These are phyloP conservation scores for Fusarium cyanostomum DNA, from an alignment of 2,329 filamentous ascomycete genomes.

Conservation along the genomic window DNA sequence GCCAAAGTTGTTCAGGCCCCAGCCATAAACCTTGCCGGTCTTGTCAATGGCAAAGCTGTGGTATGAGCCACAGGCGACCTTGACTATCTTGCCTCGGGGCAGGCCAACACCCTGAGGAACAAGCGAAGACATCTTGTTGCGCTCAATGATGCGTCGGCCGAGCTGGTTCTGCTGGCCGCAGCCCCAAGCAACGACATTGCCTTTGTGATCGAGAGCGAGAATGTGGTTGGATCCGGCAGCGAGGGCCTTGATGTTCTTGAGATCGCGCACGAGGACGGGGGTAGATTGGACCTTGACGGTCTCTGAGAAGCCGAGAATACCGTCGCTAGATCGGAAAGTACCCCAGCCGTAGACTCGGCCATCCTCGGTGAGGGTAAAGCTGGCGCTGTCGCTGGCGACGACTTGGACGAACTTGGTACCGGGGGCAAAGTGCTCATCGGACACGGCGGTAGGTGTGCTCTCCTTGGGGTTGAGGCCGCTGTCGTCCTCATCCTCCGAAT, in stretches of 20 bases:
- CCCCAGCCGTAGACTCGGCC: conserved; percentile 86
- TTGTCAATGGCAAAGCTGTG: conserved; percentile 83
- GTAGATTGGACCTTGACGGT: conserved; percentile 59
- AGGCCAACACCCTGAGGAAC: conserved; percentile 66
- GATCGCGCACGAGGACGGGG: conserved; percentile 65
- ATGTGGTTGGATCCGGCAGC: conserved; percentile 76
- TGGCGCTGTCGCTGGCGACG: conserved; percentile 77
- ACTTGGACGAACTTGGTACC: conserved; percentile 71
- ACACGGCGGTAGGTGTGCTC: conserved; percentile 70
- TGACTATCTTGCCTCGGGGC: conserved; percentile 66
- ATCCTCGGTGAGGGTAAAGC: conserved; percentile 78
- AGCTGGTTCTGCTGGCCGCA: conserved; percentile 74
- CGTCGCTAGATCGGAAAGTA: conserved; percentile 75
- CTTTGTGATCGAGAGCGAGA: conserved; percentile 71
- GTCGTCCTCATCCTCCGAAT: conserved; percentile 67
- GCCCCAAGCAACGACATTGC: conserved; percentile 76
- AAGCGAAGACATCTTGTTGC: conserved; percentile 71
- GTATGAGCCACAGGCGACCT: conserved; percentile 74
- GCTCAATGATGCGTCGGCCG: conserved; percentile 66
- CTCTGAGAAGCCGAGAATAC: conserved; percentile 71
- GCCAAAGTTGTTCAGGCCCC: conserved; percentile 89
- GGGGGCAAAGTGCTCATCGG: conserved; percentile 66
- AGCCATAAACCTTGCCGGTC: conserved; percentile 76
- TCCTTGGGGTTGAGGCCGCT: conserved; percentile 77
- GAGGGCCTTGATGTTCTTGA: conserved; percentile 73